phyloP scores from a whole-genome alignment of 1,284 basidiomycete species.

The Tranzscheliella williamsii region DNA sequence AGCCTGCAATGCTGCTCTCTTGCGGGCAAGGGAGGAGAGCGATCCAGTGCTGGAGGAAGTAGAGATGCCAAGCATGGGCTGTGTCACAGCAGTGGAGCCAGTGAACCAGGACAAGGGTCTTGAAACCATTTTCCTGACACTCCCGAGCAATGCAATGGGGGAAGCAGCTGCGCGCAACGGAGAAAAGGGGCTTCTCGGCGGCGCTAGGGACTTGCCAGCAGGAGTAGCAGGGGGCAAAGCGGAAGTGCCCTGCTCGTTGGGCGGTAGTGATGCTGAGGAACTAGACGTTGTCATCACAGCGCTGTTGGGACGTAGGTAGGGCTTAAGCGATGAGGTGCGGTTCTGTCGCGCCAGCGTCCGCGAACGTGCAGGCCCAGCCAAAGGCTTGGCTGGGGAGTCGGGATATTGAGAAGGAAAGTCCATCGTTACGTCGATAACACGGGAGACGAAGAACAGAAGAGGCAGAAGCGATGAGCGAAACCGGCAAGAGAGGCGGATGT shows the following conservation, averaged over 20 bases:
- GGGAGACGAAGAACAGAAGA: too few species aligned
- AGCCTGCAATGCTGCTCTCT: constrained; percentile 22
- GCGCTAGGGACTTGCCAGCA: constrained; percentile 16
- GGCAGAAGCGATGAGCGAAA: too few species aligned
- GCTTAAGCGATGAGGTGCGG: constrained; percentile 34
- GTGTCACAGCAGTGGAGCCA: constrained; percentile 11
- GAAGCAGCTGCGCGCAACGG: constrained; percentile 33
- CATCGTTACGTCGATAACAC: too few species aligned
- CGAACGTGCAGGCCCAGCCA: constrained; percentile 31
- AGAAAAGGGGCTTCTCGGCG: constrained; percentile 20
- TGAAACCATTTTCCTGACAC: constrained; percentile 41
- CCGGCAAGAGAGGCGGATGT: background rate
- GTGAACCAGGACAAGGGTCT: constrained; percentile 43
- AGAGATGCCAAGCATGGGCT: constrained; percentile 29
- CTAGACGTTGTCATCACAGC: constrained; percentile 2
- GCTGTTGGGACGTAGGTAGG: constrained; percentile 29
- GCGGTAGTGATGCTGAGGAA: constrained; percentile 9
- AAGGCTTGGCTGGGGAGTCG: constrained; percentile 34
- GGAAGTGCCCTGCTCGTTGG: constrained; percentile 6
- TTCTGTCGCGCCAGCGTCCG: constrained; percentile 31
- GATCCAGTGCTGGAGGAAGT: constrained; percentile 36
- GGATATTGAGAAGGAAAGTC: constrained; percentile 41
- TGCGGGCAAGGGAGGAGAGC: constrained; percentile 32
- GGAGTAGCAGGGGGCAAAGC: constrained; percentile 13
- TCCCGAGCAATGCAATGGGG: constrained; percentile 36